Percentiles rank a stretch among this genome's conserved stretches.
These are phyloP conservation scores for Brettanomyces bruxellensis DNA, from an alignment of 805 yeast genomes.

Conservation along the genomic window DNA sequence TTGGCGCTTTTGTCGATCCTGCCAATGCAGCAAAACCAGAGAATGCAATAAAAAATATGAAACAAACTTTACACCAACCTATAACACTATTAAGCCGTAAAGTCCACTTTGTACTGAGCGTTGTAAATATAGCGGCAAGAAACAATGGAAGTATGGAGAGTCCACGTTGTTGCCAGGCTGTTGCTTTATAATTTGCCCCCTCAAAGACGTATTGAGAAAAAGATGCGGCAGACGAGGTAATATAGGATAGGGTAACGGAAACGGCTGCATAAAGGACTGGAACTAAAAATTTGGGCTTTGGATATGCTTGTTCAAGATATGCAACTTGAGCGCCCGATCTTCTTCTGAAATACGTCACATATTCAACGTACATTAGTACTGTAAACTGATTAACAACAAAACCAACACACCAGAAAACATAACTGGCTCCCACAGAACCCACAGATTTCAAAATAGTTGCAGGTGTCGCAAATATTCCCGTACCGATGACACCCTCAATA, in stretches of 20 bases:
- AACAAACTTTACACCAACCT: slow-evolving; percentile 66
- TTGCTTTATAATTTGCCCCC: slow-evolving; percentile 61
- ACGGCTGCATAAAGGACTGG: slow-evolving; percentile 62
- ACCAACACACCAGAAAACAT: slow-evolving; percentile 34
- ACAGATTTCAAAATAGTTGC: slow-evolving; percentile 41
- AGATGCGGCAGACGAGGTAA: slow-evolving; percentile 74
- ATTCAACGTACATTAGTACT: slow-evolving; percentile 31
- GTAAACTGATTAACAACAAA: slow-evolving; percentile 30
- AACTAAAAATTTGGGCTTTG: slow-evolving; percentile 58
- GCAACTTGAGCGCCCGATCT: slow-evolving; percentile 84
- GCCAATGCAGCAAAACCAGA: slow-evolving; percentile 85
- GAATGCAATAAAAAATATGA: slow-evolving; percentile 58
- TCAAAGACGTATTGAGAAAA: slow-evolving; percentile 70
- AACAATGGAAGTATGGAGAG: slow-evolving; percentile 69
- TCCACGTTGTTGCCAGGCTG: slow-evolving; percentile 71
- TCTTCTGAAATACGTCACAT: slow-evolving; percentile 32
- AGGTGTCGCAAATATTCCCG: slow-evolving; percentile 70
- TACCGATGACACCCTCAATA: slow-evolving; percentile 64
- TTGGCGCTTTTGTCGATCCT: slow-evolving; percentile 42
- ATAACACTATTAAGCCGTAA: slow-evolving; percentile 54
- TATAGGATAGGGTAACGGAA: slow-evolving; percentile 77
- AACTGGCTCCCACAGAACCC: slow-evolving; percentile 35
- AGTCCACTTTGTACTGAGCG: slow-evolving; percentile 54
- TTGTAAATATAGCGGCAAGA: slow-evolving; percentile 58
- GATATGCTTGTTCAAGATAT: slow-evolving; percentile 63